Base-by-base conservation (phyloP, 495 filamentous ascomycete genomes). In the Peziza echinospora region DNA sequence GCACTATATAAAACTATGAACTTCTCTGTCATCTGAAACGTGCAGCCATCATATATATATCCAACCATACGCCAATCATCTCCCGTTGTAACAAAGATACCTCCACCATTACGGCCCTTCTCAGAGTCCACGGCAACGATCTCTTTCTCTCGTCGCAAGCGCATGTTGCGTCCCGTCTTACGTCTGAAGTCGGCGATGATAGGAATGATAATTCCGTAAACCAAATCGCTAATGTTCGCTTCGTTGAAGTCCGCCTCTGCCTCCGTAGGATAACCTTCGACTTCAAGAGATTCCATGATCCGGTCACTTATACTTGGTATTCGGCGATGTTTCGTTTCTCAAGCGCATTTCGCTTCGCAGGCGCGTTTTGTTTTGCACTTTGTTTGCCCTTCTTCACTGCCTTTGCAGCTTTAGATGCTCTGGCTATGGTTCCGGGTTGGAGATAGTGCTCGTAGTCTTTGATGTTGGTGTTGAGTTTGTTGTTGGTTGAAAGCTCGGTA, bases 71-170 rank as follows among this genome's bases (percentile, higher is more conserved):
- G 41, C 49, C 41, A 48, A 16, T 21, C 40, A 16, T 48, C 45
- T 4, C 51, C 49, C 0, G 44, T 47, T 10, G 45, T 48, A 21
- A 51, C 21, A 22, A 52, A 52, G 1, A 13, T 1, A 16, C 50
- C 50, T 37, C 42, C 41, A 26, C 47, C 43, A 37, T 37, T 34
- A 37, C 30, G 30, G 5, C 30, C 30, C 30, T 37, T 37, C 44
- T 49, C 2, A 37, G 17, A 39, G 30, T 3, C 24, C 46, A 25
- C 41, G 3, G 34, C 24, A 23, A 40, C 45, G 26, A 51, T 47
- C 45, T 48, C 49, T 23, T 48, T 48, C 45, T 51, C 49, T 40
- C 49, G 46, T 24, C 49, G 49, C 24, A 51, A 47, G 43, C 45
- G 40, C 37, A 47, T 40, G 17, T 51, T 26, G 21, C 45, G 21